Evolutionary conservation across 768 basidiomycete genomes (phyloP), one percentile per base, ranked within the genome.

Genomic region (Tulasnella calospora): DNA sequence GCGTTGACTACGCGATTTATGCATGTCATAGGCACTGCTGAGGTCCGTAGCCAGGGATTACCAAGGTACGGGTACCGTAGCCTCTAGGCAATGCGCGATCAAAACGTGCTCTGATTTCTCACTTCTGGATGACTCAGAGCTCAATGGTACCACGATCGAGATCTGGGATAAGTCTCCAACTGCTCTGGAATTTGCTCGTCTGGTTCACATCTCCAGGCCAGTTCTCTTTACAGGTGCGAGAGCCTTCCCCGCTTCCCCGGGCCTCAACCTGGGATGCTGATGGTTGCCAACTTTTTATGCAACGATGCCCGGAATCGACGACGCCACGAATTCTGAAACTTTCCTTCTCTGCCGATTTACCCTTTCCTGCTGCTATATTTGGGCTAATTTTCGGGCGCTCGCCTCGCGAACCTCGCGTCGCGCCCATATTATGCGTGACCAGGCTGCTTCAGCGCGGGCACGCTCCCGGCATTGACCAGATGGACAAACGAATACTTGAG

Each of bases 401-500:
- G n/a, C 61, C 27, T 67, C 23, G 30, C 46, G 38, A 76, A 36
- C 17, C 67, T 41, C 46, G 8, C n/a, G 21, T 41, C 46, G 15
- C 15, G 27, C 70, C 23, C 17, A 8, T 23, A 40, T 7, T 23
- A n/a, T n/a, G n/a, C n/a, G n/a, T 30, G 27, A 40, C 78, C 70
- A 76, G 70, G 35, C 67, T 40, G 78, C 19, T 71, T 72, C 71
- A 78, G 46, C 55, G 55, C 79, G 57, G 73, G 76, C 55, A 35
- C 47, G 80, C 41, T 79, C n/a, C 87, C 88, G 30, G 80, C 84
- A 41, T 82, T 85, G 57, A 82, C 85, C 17, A 86, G 86, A 61
- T 97, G 95, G 95, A 86, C 89, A 15, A 85, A 91, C 82, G 85
- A 88, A 71, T 91, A 92, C 82, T 87, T 96, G 17, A 82, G 84